phyloP scores from a whole-genome alignment of 306 rosid species.

The Malus domestica region DNA sequence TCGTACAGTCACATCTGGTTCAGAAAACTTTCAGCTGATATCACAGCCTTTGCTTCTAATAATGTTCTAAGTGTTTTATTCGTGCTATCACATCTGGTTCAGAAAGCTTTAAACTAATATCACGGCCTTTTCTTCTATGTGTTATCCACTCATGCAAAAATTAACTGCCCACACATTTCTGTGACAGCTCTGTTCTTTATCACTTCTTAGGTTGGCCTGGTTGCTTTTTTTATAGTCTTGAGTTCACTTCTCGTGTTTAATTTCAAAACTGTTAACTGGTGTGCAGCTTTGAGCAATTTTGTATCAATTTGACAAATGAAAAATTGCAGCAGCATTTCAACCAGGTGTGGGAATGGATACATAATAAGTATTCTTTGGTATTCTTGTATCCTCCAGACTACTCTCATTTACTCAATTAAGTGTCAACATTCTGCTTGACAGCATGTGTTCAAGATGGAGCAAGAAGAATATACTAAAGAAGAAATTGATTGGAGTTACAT shows the following conservation, averaged over 20 bases:
- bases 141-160: background rate
- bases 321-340: constrained; percentile 97
- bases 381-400: constrained; percentile 9
- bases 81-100: background rate
- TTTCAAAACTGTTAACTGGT: background rate
- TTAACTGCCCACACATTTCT: background rate
- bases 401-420: constrained; percentile 9
- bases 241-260: background rate
- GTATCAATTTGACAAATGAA: constrained; percentile 97
- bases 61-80: background rate
- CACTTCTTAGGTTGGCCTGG: constrained; percentile 1
- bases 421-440: constrained; percentile 30
- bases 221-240: background rate
- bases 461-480: constrained; percentile 94
- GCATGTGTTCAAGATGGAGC: constrained; percentile 99
- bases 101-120: background rate
- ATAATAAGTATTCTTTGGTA: constrained; percentile 14
- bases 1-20: background rate
- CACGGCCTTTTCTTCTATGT: background rate
- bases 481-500: constrained; percentile 95
- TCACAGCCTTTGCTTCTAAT: background rate
- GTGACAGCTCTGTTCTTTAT: background rate
- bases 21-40: background rate
- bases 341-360: constrained; percentile 53
- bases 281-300: constrained; percentile 96